Percentiles rank a stretch among this genome's conserved stretches.
Evolutionary conservation across 2,329 filamentous ascomycete species (phyloP).

Genomic region (Diplocarpon mali): DNA sequence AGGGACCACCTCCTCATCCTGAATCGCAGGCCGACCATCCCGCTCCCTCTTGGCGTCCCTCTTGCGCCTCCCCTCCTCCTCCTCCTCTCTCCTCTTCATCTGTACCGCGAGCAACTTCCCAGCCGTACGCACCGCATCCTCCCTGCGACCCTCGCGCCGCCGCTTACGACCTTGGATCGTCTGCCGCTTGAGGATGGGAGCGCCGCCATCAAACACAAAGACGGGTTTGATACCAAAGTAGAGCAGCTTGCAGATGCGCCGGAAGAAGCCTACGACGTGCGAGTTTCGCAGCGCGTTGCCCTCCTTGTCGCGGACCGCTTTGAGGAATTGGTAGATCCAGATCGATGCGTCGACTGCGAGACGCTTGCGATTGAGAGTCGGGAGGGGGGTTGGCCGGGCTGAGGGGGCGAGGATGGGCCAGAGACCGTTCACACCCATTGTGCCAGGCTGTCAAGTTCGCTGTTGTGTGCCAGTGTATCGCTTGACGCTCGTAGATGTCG

Average conservation of each 20-base stretch:
- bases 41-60: slow-evolving; percentile 27
- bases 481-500: too few relatives aligned
- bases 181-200: slow-evolving; percentile 79
- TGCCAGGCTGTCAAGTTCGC: slow-evolving; percentile 5
- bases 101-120: slow-evolving; percentile 86
- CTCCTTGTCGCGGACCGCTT: slow-evolving; percentile 96
- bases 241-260: slow-evolving; percentile 91
- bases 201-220: slow-evolving; percentile 96
- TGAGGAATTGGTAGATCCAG: slow-evolving; percentile 99
- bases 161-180: slow-evolving; percentile 73
- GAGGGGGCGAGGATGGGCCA: slow-evolving; percentile 96
- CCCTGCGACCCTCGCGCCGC: slow-evolving; percentile 74
- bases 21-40: slow-evolving; percentile 30
- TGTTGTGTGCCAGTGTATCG: too few relatives aligned
- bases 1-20: slow-evolving; percentile 56
- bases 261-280: slow-evolving; percentile 95
- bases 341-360: slow-evolving; percentile 97
- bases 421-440: slow-evolving; percentile 95
- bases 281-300: slow-evolving; percentile 93
- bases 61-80: slow-evolving; percentile 60
- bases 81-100: slow-evolving; percentile 83
- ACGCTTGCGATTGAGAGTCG: slow-evolving; percentile 90
- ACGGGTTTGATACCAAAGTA: slow-evolving; percentile 95
- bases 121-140: slow-evolving; percentile 87
- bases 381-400: slow-evolving; percentile 89